A percentile compares a stretch with the other conserved stretches of the same genome.
phyloP scores from a whole-genome alignment of 2,329 filamentous ascomycete species.

The Beauveria sp. region DNA sequence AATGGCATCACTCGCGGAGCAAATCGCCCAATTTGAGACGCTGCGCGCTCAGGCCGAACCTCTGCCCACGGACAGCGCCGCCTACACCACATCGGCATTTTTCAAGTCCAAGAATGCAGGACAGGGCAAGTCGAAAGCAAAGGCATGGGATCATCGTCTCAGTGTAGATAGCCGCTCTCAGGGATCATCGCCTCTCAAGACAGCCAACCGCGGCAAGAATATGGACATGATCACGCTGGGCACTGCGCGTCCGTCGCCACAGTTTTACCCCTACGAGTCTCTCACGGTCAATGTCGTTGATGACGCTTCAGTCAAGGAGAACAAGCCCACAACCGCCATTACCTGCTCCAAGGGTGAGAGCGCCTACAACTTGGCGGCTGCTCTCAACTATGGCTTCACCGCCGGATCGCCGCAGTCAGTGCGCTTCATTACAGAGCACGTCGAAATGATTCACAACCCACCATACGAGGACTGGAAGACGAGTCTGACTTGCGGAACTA shows the following conservation, averaged over 20 bases:
- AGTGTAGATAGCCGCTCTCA: conserved; percentile 5
- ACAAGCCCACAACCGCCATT: conserved; percentile 4
- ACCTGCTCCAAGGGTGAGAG: conserved; percentile 12
- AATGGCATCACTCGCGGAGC: conserved; percentile 7
- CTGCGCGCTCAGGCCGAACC: conserved; percentile 8
- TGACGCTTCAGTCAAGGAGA: conserved; percentile 7
- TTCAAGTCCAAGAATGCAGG: conserved; percentile 11
- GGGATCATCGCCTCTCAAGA: conserved; percentile 9
- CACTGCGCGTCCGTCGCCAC: conserved; percentile 8
- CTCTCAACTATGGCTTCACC: conserved; percentile 69
- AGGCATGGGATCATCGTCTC: background rate
- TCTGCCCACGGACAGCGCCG: conserved; percentile 10
- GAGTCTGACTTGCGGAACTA: conserved; percentile 58
- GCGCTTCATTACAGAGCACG: conserved; percentile 67
- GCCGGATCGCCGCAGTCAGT: conserved; percentile 63
- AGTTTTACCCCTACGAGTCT: conserved; percentile 8
- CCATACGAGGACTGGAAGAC: conserved; percentile 68
- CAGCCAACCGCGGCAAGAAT: conserved; percentile 2
- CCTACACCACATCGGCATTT: conserved; percentile 7
- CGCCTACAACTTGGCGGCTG: conserved; percentile 32
- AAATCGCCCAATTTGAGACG: conserved; percentile 4
- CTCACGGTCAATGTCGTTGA: conserved; percentile 8
- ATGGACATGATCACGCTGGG: conserved; percentile 11
- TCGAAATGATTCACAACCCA: conserved; percentile 64
- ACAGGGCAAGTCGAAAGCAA: conserved; percentile 5